phyloP scores from a whole-genome alignment of 495 filamentous ascomycete genomes.

The Lepidopterella palustris region DNA sequence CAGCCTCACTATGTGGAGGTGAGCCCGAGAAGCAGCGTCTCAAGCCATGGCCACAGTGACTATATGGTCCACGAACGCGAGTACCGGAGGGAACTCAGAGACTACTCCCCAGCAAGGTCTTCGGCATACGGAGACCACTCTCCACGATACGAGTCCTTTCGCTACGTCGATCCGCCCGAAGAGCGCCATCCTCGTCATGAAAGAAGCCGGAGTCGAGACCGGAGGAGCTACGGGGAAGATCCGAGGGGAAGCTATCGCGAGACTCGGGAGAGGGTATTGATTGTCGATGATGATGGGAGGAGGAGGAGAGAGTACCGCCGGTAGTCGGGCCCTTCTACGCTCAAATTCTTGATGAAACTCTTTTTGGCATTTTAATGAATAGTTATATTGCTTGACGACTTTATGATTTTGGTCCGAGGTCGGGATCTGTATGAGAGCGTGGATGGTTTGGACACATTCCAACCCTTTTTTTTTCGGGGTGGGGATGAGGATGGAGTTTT shows the following conservation, averaged over 20 bases:
- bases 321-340: constrained; percentile 8
- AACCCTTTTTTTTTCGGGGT: background rate
- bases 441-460: too few species aligned
- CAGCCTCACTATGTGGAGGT: constrained; percentile 36
- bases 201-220: constrained; percentile 21
- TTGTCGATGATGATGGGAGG: constrained; percentile 28
- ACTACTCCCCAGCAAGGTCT: constrained; percentile 23
- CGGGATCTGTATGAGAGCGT: background rate
- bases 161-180: constrained; percentile 34
- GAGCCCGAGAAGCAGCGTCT: constrained; percentile 24
- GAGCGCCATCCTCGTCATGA: constrained; percentile 19
- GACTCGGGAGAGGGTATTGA: constrained; percentile 24
- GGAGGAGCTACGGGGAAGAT: constrained; percentile 21
- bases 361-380: background rate
- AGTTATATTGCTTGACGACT: background rate
- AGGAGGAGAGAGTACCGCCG: constrained; percentile 28
- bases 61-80: constrained; percentile 32
- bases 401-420: background rate
- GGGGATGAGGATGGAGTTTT: background rate
- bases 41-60: constrained; percentile 20
- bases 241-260: constrained; percentile 20
- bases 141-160: constrained; percentile 32
- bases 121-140: background rate
- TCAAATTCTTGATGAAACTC: background rate
- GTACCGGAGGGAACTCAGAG: constrained; percentile 24